Conservation (phyloP, 331 rosid genomes). For the Prunus yedoensis region DNA sequence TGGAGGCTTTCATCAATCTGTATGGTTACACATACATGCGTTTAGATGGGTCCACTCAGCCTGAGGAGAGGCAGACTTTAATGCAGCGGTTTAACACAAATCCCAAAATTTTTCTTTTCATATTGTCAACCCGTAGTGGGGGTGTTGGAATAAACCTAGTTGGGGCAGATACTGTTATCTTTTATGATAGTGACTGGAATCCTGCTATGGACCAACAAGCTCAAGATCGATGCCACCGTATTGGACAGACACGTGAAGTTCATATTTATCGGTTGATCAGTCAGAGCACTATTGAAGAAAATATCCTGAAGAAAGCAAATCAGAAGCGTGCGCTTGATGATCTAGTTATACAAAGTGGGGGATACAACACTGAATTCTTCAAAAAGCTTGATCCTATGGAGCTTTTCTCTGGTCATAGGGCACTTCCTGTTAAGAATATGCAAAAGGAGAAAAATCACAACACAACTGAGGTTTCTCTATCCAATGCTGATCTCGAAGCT, state of each 20-base stretch:
- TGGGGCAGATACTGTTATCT: slow-evolving; percentile 98
- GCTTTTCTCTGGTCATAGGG: slow-evolving; percentile 81
- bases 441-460: slow-evolving; percentile 63
- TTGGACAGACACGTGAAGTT: slow-evolving; percentile 99
- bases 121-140: slow-evolving; percentile 97
- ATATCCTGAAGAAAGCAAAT: slow-evolving; percentile 95
- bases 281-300: slow-evolving; percentile 95
- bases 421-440: slow-evolving; percentile 58
- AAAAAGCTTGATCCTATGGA: slow-evolving; percentile 98
- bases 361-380: slow-evolving; percentile 94
- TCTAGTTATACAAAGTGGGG: slow-evolving; percentile 97
- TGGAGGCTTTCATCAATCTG: slow-evolving; percentile 95
- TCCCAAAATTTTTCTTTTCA: slow-evolving; percentile 90
- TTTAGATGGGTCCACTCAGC: slow-evolving; percentile 94
- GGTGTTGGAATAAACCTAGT: slow-evolving; percentile 98
- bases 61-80: slow-evolving; percentile 96
- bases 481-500: slow-evolving; percentile 89
- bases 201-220: slow-evolving; percentile 99
- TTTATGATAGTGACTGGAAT: slow-evolving; percentile 99
- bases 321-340: slow-evolving; percentile 98
- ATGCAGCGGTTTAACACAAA: slow-evolving; percentile 96
- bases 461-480: slow-evolving; percentile 59
- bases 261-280: slow-evolving; percentile 93
- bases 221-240: slow-evolving; percentile 99
- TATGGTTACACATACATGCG: slow-evolving; percentile 99